Evolutionary conservation across 176 grass and related monocot genomes (phyloP), one percentile per base, ranked within the genome.

Genomic region (Rhynchospora pubera): DNA sequence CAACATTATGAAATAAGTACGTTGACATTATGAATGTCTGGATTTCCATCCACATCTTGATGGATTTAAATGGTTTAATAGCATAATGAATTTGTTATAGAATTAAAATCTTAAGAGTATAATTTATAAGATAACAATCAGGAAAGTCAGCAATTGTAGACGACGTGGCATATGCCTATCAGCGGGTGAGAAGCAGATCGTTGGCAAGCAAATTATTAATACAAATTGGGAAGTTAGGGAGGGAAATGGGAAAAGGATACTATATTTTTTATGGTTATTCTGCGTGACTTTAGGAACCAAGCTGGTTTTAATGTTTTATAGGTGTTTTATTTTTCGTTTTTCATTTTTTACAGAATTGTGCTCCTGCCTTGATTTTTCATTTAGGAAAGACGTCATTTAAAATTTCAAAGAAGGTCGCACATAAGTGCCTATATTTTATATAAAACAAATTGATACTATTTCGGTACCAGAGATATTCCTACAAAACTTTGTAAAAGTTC

Each of bases 61-160:
- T 18, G 65, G 34, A 68, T 68, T 68, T 75, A 53, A 75, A 28
- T 74, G 46, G 46, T 68, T 75, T 75, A 75, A 28, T 74, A 21
- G 46, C 11, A 52, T 74, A 5, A 75, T 28, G 52, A 66, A 0
- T 75, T 12, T 75, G 71, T 23, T 26, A 53, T 22, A 53, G 14
- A 50, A 53, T 52, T n/a, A n/a, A n/a, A n/a, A n/a, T n/a, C n/a
- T 39, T 51, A 30, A 75, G 46, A 74, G 9, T 39, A 5, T 39
- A 39, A 39, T 5, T 39, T 39, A 10, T 73, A 73, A 1, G 19
- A 24, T 72, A 12, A 23, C 42, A 22, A 71, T 21, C 6, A 8
- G n/a, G 15, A 19, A 9, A 5, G 39, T 47, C 19, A 16, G 9
- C 67, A 71, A 28, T 16, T 66, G 16, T 47, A n/a, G 22, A n/a